A percentile compares a stretch with the other conserved stretches of the same genome.
These are phyloP conservation scores for Murraya koenigii DNA, from an alignment of 345 rosid genomes.

Conservation along the genomic window DNA sequence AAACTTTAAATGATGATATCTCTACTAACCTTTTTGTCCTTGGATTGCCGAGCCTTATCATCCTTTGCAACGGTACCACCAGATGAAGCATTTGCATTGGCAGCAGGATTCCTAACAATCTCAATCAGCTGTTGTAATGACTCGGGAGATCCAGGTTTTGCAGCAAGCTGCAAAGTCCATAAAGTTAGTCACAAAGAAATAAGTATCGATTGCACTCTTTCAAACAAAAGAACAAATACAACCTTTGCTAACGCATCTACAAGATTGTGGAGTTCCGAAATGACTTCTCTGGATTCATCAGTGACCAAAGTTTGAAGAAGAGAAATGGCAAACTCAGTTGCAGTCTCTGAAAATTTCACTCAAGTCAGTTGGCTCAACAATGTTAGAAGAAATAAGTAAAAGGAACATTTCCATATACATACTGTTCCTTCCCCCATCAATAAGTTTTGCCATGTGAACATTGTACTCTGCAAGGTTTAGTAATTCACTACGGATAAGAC, in stretches of 20 bases:
- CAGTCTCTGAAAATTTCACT: slow-evolving; percentile 60
- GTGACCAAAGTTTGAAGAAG: slow-evolving; percentile 77
- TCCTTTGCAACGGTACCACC: slow-evolving; percentile 56
- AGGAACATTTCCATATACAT: slow-evolving; percentile 27
- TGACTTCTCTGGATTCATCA: slow-evolving; percentile 85
- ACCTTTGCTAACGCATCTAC: slow-evolving; percentile 96
- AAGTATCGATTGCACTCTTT: neutral
- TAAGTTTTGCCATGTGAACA: slow-evolving; percentile 86
- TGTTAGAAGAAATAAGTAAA: slow-evolving; percentile 7
- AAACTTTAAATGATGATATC: neutral
- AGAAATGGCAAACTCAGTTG: slow-evolving; percentile 77
- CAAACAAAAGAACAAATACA: slow-evolving; percentile 3
- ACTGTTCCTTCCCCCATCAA: slow-evolving; percentile 97
- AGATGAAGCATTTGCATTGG: slow-evolving; percentile 38
- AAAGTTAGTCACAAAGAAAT: slow-evolving; percentile 6
- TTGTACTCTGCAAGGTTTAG: slow-evolving; percentile 95
- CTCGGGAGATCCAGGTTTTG: slow-evolving; percentile 79
- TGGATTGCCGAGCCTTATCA: slow-evolving; percentile 57
- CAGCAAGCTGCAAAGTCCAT: slow-evolving; percentile 52
- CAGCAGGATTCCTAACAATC: slow-evolving; percentile 67
- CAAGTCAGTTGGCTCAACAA: slow-evolving; percentile 8
- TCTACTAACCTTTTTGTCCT: slow-evolving; percentile 67
- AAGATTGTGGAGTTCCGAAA: slow-evolving; percentile 90
- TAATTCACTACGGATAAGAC: slow-evolving; percentile 79
- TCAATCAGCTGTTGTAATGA: slow-evolving; percentile 83